Evolutionary conservation across 495 filamentous ascomycete genomes (phyloP), one percentile per base, ranked within the genome.

Genomic region (Pyrenopolyporus hunteri): DNA sequence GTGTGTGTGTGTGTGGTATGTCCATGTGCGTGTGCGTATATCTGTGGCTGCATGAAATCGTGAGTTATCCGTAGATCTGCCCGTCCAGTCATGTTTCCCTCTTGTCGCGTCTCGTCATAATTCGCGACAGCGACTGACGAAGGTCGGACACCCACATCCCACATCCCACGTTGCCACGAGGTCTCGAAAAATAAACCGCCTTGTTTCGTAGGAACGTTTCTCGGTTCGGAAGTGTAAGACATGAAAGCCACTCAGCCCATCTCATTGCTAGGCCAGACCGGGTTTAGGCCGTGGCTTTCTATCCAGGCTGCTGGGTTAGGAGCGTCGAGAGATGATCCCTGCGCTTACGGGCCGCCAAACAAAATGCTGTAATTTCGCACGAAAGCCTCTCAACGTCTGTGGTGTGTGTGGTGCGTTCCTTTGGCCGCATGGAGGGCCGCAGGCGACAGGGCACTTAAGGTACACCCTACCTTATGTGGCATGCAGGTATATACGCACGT

Each of bases 281-380:
- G 54, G 64, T 55, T 63, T 63, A 67, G 59, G 20, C 22, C 13
- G 64, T 63, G 58, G 64, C 59, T 63, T 55, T 63, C 64, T 63
- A 67, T 57, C 64, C 64, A 67, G 54, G 64, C 64, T 67, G 64
- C 64, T 56, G 64, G 64, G 64, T 63, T 62, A 4, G 44, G 32
- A 32, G 29, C 11, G 48, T 58, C 22, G 49, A 67, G 31, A 43
- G 36, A 6, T 6, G 39, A 67, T 63, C 64, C 64, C 55, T 67
- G 64, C 53, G 64, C 64, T 58, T 58, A 55, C 42, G 64, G 33
- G 47, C 44, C 54, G 58, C 59, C 52, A 63, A 52, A 67, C 37
- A 55, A 42, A 50, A 63, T 31, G 58, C 32, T 53, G 55, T 63
- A 63, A 62, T 63, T 59, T 67, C 64, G 59, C 58, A 40, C 64